phyloP scores from a whole-genome alignment of 352 stramenopile genomes.

The Pythium sp. region DNA sequence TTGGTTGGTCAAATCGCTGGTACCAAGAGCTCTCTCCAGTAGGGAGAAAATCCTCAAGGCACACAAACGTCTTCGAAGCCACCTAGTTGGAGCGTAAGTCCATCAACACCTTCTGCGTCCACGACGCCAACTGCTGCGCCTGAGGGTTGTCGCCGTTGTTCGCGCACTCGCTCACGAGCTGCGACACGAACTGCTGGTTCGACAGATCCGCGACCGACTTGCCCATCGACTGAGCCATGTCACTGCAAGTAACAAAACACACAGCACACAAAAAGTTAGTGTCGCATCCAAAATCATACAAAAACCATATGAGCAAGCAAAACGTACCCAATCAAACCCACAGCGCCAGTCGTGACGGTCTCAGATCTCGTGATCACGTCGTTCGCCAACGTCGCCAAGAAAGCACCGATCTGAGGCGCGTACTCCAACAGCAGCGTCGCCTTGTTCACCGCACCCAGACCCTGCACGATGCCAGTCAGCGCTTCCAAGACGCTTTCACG shows the following conservation, averaged over 20 bases:
- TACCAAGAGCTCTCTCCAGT: not conserved
- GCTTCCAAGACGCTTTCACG: conserved; percentile 95
- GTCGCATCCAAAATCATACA: not conserved
- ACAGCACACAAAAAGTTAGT: conserved; percentile 15
- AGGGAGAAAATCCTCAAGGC: not conserved
- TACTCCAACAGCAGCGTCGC: conserved; percentile 81
- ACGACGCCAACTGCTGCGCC: conserved; percentile 64
- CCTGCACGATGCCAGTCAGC: conserved; percentile 96
- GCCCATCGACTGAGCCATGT: conserved; percentile 80
- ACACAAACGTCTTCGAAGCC: not conserved
- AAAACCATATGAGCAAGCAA: conserved; percentile 6
- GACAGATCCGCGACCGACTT: conserved; percentile 58
- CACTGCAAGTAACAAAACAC: conserved; percentile 41
- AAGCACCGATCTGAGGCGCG: conserved; percentile 83
- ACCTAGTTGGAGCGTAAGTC: conserved; percentile 54
- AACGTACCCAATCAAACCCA: conserved; percentile 86
- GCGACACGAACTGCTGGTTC: conserved; percentile 67
- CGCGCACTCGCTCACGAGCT: conserved; percentile 72
- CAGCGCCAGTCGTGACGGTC: conserved; percentile 89
- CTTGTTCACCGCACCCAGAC: conserved; percentile 89
- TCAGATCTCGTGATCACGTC: conserved; percentile 84
- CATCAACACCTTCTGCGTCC: conserved; percentile 77
- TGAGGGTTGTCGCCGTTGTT: conserved; percentile 62
- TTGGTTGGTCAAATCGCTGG: not conserved
- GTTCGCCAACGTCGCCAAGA: conserved; percentile 84